These are phyloP conservation scores for Fusarium algeriense DNA, from an alignment of 2,329 filamentous ascomycete species.

Conservation along the genomic window DNA sequence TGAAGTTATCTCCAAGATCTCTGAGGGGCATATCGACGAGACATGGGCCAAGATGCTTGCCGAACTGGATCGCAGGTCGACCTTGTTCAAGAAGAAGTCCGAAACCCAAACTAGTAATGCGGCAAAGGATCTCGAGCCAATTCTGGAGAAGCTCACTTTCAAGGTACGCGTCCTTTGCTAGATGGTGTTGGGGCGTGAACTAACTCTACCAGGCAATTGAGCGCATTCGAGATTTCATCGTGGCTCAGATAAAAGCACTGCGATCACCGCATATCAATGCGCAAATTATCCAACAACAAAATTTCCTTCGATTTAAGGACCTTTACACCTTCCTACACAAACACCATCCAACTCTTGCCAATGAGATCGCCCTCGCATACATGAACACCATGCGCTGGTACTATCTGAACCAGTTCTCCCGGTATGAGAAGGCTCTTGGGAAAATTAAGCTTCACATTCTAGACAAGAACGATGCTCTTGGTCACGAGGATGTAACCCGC, in stretches of 20 bases:
- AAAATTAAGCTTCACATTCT: slow-evolving; percentile 86
- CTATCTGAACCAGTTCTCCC: slow-evolving; percentile 89
- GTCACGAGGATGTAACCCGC: slow-evolving; percentile 78
- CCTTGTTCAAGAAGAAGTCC: slow-evolving; percentile 75
- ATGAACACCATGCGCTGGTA: slow-evolving; percentile 99
- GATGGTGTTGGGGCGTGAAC: neutral
- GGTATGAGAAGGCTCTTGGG: slow-evolving; percentile 85
- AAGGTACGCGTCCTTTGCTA: slow-evolving; percentile 66
- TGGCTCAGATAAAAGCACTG: slow-evolving; percentile 92
- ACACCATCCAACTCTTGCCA: slow-evolving; percentile 84
- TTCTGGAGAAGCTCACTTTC: slow-evolving; percentile 84
- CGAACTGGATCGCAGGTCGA: slow-evolving; percentile 84
- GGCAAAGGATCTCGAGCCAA: slow-evolving; percentile 83
- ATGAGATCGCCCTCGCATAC: slow-evolving; percentile 93
- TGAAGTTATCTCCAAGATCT: slow-evolving; percentile 83
- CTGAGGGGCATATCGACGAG: slow-evolving; percentile 90
- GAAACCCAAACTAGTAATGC: slow-evolving; percentile 77
- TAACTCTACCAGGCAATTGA: slow-evolving; percentile 76
- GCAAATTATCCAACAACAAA: slow-evolving; percentile 95
- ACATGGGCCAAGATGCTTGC: slow-evolving; percentile 85
- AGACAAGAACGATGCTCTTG: slow-evolving; percentile 86
- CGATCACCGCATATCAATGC: slow-evolving; percentile 97
- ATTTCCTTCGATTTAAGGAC: slow-evolving; percentile 89
- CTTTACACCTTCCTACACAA: slow-evolving; percentile 86
- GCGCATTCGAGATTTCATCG: slow-evolving; percentile 92